Percentiles rank a stretch among this genome's conserved stretches.
These are phyloP conservation scores for Myriosclerotinia curreyana DNA, from an alignment of 2,329 filamentous ascomycete genomes.

Conservation along the genomic window DNA sequence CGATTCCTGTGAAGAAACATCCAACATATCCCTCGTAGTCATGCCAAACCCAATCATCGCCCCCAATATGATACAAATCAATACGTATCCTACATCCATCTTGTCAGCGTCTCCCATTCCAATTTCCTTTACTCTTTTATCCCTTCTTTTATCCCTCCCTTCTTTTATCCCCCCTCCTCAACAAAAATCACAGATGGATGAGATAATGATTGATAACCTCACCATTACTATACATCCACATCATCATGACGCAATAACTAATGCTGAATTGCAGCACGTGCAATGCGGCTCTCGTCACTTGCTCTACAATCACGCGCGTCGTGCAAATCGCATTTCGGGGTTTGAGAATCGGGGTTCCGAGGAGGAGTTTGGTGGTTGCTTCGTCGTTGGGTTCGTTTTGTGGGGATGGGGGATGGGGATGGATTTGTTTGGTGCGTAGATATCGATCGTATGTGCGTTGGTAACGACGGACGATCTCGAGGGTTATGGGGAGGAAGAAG, in stretches of 20 bases:
- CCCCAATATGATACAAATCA: constrained; percentile 30
- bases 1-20: not conserved
- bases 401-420: constrained; percentile 10
- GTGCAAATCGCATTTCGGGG: not conserved
- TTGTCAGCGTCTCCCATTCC: not conserved
- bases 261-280: constrained; percentile 30
- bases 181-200: too few species aligned
- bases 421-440: constrained; percentile 18
- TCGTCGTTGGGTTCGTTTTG: constrained; percentile 22
- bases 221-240: constrained; percentile 35
- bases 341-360: not conserved
- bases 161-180: not conserved
- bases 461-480: constrained; percentile 29
- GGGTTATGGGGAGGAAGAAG: constrained; percentile 30
- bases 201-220: not conserved
- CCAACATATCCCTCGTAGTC: constrained; percentile 29
- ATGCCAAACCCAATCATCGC: constrained; percentile 30
- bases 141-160: not conserved
- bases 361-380: constrained; percentile 29
- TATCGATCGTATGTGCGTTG: constrained; percentile 30
- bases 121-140: too few species aligned
- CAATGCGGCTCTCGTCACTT: constrained; percentile 25
- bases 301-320: constrained; percentile 22
- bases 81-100: constrained; percentile 30
- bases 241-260: constrained; percentile 28